Evolutionary conservation across 108 stramenopile genomes (phyloP).

Genomic region (Conticribra weissflogii): DNA sequence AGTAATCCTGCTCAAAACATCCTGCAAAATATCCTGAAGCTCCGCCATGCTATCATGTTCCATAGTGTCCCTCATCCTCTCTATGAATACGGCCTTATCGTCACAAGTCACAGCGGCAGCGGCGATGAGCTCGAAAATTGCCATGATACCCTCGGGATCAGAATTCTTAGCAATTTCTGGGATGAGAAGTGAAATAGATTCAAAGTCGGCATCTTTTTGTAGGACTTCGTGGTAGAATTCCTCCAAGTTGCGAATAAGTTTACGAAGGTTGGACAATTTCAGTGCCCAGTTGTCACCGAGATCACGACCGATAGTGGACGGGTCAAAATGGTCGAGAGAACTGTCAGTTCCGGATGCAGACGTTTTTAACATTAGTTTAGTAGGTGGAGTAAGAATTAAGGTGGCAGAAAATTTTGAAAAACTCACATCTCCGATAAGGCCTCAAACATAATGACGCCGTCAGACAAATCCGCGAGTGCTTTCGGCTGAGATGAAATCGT

Average conservation of each 20-base stretch:
- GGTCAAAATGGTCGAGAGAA: constrained; percentile 79
- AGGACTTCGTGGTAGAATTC: constrained; percentile 76
- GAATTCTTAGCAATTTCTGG: constrained; percentile 51
- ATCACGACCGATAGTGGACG: constrained; percentile 85
- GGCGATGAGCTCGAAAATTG: constrained; percentile 76
- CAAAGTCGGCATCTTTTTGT: constrained; percentile 75
- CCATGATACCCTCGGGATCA: constrained; percentile 60
- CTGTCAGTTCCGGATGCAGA: constrained; percentile 28
- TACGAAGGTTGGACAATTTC: constrained; percentile 81
- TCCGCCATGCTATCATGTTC: constrained; percentile 59
- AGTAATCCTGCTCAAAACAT: constrained; percentile 53
- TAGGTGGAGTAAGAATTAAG: not conserved
- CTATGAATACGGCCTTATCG: constrained; percentile 67
- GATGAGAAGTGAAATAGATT: constrained; percentile 43
- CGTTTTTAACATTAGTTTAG: constrained; percentile 3
- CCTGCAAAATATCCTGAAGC: constrained; percentile 82
- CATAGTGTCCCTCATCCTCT: constrained; percentile 80
- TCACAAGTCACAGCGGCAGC: constrained; percentile 88
- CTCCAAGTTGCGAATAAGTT: constrained; percentile 84
- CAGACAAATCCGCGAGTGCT: constrained; percentile 62
- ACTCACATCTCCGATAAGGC: constrained; percentile 90
- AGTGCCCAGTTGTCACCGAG: constrained; percentile 87
- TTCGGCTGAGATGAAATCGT: constrained; percentile 51
- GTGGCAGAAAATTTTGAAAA: not conserved
- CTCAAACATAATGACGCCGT: constrained; percentile 85